Evolutionary conservation across 768 basidiomycete genomes (phyloP).

Genomic region (Boletus vinaceobasis): DNA sequence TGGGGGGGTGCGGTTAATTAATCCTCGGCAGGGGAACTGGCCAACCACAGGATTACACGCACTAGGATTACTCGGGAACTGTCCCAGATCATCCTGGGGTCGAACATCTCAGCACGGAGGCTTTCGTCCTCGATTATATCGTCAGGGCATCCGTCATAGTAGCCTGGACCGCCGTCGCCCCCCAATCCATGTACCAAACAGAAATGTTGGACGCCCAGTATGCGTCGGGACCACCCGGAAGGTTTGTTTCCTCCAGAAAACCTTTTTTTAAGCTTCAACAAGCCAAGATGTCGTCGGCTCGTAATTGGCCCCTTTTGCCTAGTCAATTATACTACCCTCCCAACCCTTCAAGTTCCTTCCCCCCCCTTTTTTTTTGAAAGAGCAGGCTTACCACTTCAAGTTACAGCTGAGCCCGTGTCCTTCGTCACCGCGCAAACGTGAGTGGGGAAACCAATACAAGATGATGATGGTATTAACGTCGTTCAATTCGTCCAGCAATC

Average conservation of each 20-base stretch:
- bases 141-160: constrained; percentile 38
- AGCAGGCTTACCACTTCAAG: too few species aligned
- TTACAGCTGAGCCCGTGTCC: neutral
- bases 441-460: neutral
- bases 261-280: neutral
- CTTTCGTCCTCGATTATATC: constrained; percentile 23
- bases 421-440: neutral
- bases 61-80: constrained; percentile 13
- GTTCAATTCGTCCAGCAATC: neutral
- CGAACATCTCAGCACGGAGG: neutral
- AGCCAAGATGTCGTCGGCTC: neutral
- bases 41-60: constrained; percentile 22
- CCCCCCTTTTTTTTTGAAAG: too few species aligned
- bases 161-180: too few species aligned
- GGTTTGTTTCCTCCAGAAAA: constrained; percentile 21
- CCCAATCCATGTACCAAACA: constrained; percentile 31
- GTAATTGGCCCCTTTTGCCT: neutral
- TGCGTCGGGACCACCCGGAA: constrained; percentile 34
- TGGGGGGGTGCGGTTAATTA: neutral
- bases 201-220: constrained; percentile 29
- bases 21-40: neutral
- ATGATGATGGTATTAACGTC: neutral
- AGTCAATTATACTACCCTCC: too few species aligned
- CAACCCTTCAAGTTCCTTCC: too few species aligned
- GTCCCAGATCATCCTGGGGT: constrained; percentile 33